Evolutionary conservation across 2,329 filamentous ascomycete genomes (phyloP).

Genomic region (Teratosphaeria destructans): DNA sequence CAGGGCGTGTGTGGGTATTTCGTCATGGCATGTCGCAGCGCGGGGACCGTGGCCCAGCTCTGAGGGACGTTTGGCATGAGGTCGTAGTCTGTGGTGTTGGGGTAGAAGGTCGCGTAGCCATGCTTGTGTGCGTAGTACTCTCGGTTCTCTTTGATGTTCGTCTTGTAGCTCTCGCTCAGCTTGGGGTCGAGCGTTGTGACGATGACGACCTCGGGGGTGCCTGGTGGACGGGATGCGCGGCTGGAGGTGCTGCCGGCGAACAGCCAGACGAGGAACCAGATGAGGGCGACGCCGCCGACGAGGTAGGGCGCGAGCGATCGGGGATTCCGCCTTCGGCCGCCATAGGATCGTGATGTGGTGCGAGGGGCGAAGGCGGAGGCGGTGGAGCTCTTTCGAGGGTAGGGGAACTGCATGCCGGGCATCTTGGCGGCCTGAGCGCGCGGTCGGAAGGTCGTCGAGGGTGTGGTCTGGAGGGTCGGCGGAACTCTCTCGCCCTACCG

Average conservation of each 20-base stretch:
- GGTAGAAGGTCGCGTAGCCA: constrained; percentile 79
- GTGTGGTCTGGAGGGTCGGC: not conserved
- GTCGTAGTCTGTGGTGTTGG: constrained; percentile 65
- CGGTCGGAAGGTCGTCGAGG: not conserved
- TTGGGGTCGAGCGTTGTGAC: constrained; percentile 73
- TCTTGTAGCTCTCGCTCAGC: constrained; percentile 55
- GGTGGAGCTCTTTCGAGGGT: constrained; percentile 69
- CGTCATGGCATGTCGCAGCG: constrained; percentile 79
- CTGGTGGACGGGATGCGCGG: constrained; percentile 17
- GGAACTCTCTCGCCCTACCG: not conserved
- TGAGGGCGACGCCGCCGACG: constrained; percentile 23
- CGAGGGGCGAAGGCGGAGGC: constrained; percentile 23
- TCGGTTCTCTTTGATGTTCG: constrained; percentile 70
- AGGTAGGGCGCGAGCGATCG: constrained; percentile 35
- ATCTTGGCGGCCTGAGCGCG: constrained; percentile 4
- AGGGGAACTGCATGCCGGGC: constrained; percentile 71
- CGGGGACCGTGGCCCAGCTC: constrained; percentile 71
- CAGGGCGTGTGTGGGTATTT: constrained; percentile 65
- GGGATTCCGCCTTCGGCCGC: constrained; percentile 14
- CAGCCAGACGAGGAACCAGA: constrained; percentile 25
- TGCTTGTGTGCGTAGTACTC: constrained; percentile 75
- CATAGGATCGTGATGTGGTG: not conserved
- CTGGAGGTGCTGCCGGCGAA: constrained; percentile 6
- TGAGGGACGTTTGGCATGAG: constrained; percentile 46
- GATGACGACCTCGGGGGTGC: constrained; percentile 54